Percentiles rank a stretch among this genome's conserved stretches.
These are phyloP conservation scores for Russula griseocarnosa DNA, from an alignment of 768 basidiomycete species.

Conservation along the genomic window DNA sequence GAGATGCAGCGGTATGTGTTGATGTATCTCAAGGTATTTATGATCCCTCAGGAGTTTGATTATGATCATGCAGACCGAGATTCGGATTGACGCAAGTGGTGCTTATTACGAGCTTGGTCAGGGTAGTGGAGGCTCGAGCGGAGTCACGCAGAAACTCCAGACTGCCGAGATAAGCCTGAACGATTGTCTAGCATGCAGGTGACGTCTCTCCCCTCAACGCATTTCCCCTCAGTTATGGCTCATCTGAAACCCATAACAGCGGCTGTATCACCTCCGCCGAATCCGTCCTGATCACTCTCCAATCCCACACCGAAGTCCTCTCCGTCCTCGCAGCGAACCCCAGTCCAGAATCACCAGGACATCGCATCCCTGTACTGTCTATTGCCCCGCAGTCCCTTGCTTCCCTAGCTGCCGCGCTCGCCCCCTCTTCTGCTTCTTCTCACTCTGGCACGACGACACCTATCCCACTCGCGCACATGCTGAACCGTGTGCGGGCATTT, in stretches of 20 bases:
- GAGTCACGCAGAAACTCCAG: conserved; percentile 59
- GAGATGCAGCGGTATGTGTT: conserved; percentile 42
- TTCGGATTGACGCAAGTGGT: conserved; percentile 79
- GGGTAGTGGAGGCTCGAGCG: conserved; percentile 25
- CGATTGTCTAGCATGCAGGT: conserved; percentile 98
- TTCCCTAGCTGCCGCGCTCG: conserved; percentile 64
- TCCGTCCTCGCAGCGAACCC: conserved; percentile 65
- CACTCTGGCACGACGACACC: conserved; percentile 36
- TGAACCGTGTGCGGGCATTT: conserved; percentile 70
- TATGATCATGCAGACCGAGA: conserved; percentile 72
- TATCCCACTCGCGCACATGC: conserved; percentile 50
- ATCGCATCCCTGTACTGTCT: conserved; percentile 70
- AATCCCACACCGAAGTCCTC: conserved; percentile 91
- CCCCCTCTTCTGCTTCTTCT: conserved; percentile 40
- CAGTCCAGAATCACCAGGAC: conserved; percentile 35
- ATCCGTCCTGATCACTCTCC: conserved; percentile 91
- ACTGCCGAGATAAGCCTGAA: conserved; percentile 96
- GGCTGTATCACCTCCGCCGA: conserved; percentile 99
- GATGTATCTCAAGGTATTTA: background rate
- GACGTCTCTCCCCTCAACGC: background rate
- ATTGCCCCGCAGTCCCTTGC: conserved; percentile 86
- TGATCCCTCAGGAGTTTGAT: conserved; percentile 17
- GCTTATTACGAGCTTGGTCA: conserved; percentile 78
- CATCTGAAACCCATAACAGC: conserved; percentile 39
- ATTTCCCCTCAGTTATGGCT: background rate